Conservation (phyloP, 441 rosid genomes). For the Gossypium schwendimanii region DNA sequence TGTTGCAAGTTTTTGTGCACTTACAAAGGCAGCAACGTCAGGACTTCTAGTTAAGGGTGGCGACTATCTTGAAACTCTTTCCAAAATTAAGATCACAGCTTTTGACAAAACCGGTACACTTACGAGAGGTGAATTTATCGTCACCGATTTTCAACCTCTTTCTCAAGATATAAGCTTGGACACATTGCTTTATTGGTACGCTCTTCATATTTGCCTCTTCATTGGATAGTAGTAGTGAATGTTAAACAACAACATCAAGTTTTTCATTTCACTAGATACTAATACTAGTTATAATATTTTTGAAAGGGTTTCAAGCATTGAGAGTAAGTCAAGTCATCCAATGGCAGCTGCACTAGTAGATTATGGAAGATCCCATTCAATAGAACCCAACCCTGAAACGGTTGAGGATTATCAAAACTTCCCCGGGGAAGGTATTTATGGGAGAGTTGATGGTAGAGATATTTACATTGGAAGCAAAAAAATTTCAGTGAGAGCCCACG, state of each 20-base stretch:
- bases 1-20: constrained; percentile 85
- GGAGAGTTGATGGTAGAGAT: constrained; percentile 56
- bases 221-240: neutral
- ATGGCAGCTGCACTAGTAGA: constrained; percentile 72
- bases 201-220: neutral
- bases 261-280: neutral
- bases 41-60: constrained; percentile 86
- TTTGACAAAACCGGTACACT: constrained; percentile 94
- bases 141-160: constrained; percentile 49
- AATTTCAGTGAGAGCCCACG: constrained; percentile 50
- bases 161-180: constrained; percentile 28
- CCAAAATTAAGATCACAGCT: constrained; percentile 61
- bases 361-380: constrained; percentile 45
- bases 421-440: constrained; percentile 86
- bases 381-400: constrained; percentile 63
- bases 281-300: neutral
- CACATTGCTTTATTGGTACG: constrained; percentile 62
- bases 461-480: constrained; percentile 69
- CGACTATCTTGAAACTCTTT: constrained; percentile 62
- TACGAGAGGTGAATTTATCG: constrained; percentile 75
- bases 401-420: constrained; percentile 60
- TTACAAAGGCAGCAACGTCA: constrained; percentile 68
- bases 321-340: constrained; percentile 91
- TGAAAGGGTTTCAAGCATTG: constrained; percentile 78
- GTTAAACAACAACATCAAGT: neutral